Conservation (phyloP, 2,329 filamentous ascomycete species). For the Ophiocordyceps australis region DNA sequence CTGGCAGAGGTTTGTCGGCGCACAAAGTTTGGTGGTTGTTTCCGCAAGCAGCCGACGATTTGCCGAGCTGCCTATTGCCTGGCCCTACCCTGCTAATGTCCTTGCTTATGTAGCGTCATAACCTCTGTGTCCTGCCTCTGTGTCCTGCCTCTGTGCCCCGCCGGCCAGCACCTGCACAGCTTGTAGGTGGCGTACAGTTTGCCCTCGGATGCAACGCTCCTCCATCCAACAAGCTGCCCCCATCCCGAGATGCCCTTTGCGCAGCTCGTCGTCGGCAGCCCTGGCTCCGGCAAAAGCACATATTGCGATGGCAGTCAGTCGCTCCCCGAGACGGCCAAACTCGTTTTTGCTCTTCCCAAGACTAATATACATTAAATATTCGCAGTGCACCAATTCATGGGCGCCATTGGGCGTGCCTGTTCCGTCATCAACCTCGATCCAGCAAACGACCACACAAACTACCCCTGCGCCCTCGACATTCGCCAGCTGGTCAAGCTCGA, state of each 20-base stretch:
- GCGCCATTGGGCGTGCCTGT: conserved; percentile 85
- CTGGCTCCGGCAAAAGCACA: conserved; percentile 89
- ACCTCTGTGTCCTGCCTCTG: no score
- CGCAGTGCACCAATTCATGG: conserved; percentile 87
- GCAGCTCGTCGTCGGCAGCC: conserved; percentile 83
- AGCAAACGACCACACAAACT: conserved; percentile 83
- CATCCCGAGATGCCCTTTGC: conserved; percentile 48
- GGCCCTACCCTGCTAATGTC: no score
- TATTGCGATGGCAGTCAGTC: conserved; percentile 83
- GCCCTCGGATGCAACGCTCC: no score
- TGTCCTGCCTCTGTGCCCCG: no score
- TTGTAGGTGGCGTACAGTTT: no score
- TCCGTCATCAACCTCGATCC: conserved; percentile 94
- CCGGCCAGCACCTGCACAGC: no score
- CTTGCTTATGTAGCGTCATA: no score
- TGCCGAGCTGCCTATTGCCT: no score
- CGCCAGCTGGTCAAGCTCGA: conserved; percentile 78
- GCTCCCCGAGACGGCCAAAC: neutral
- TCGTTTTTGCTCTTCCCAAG: neutral
- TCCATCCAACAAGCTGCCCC: no score
- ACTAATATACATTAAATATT: no score
- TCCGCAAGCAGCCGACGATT: no score
- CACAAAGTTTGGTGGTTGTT: neutral
- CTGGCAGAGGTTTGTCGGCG: neutral
- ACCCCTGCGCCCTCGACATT: conserved; percentile 80